Base-by-base conservation (phyloP, 768 basidiomycete genomes). In the Boletus reticulatus region DNA sequence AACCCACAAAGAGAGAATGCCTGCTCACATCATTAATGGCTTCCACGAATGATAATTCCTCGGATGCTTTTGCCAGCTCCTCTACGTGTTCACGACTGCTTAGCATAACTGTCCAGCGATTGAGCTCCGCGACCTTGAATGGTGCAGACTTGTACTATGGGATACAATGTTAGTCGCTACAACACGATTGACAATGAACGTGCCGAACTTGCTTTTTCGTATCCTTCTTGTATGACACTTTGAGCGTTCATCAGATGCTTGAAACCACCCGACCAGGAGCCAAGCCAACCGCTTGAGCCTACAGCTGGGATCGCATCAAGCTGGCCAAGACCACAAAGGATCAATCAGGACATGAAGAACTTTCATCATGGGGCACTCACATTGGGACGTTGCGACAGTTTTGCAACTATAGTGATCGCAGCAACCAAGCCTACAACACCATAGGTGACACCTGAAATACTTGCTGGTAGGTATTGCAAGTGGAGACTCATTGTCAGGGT, bases 81-180 rank as follows among this genome's bases (percentile, higher is more conserved):
- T 52, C 57, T 14, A 55, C 9, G 4, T 55, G 53, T 10, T 65
- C 51, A 0, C 57, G 63, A 7, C 65, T 67, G 17, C 63, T 63
- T 1, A 76, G 45, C 12, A 83, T 43, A 24, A 82, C 72, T 0
- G 65, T 51, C 81, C 81, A 82, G n/a, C 62, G 61, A 8, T 36
- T 20, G 4, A 60, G 27, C 1, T 58, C 53, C 0, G 72, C 55
- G 8, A 75, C 55, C 45, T 70, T 76, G 62, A 76, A 78, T 5
- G 69, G 53, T 3, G 54, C 50, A 11, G 49, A 55, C 22, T 67
- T 43, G 41, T 48, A 31, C 53, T 54, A 13, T 17, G 19, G 43
- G 3, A 13, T 12, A 4, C 12, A 19, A 8, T 13, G 14, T 39
- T 8, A n/a, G 17, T 47, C 14, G 13, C 9, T 39, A 1, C 7